A percentile compares a stretch with the other conserved stretches of the same genome.
Evolutionary conservation across 306 rosid species (phyloP).

Genomic region (Lathyrus oleraceus): DNA sequence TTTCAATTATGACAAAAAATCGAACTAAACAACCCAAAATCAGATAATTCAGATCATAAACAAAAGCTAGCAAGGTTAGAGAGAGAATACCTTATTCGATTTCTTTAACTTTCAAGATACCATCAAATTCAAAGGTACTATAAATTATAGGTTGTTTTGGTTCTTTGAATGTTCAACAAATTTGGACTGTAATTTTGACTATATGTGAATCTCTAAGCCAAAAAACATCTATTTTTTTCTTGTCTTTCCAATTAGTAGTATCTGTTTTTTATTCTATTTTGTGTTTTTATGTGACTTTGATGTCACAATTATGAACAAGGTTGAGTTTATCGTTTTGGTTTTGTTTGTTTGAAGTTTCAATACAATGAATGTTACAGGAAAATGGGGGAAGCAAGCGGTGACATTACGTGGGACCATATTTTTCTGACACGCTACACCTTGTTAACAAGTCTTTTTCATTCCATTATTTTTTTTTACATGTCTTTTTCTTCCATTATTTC

Average conservation of each 20-base stretch:
- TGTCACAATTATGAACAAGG: conserved; percentile 1
- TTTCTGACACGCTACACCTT: conserved; percentile 12
- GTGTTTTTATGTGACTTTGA: not conserved
- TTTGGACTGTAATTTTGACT: not conserved
- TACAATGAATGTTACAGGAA: not conserved
- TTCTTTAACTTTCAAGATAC: conserved; percentile 12
- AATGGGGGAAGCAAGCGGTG: not conserved
- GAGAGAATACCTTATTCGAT: not conserved
- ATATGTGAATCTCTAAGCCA: not conserved
- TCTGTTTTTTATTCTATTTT: not conserved
- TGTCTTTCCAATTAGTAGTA: not conserved
- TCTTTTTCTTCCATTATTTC: not conserved
- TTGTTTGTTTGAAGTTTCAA: not conserved
- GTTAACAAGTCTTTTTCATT: not conserved
- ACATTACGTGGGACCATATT: conserved; percentile 1
- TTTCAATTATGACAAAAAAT: not conserved
- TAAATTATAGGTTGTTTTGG: too few relatives aligned
- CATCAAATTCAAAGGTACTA: not conserved
- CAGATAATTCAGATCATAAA: not conserved
- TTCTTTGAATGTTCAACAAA: not conserved
- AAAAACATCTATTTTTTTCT: not conserved
- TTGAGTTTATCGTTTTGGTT: not conserved
- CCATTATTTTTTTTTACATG: not conserved
- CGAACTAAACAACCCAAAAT: not conserved
- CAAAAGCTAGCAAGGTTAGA: not conserved